Conservation (phyloP, 2,329 filamentous ascomycete species). For the Aspergillus arachidicola region DNA sequence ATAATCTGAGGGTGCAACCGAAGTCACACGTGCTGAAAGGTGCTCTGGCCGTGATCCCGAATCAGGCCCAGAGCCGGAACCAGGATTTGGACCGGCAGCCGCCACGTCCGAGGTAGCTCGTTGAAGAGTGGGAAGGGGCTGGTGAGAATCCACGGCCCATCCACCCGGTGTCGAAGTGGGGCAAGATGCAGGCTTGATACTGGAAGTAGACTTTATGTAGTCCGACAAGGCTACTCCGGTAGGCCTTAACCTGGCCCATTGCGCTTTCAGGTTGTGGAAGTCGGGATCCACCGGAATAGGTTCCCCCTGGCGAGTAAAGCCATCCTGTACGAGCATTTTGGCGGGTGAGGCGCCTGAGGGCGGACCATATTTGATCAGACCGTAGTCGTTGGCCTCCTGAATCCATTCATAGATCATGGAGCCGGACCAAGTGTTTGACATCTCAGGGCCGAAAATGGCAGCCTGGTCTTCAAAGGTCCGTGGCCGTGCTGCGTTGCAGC, state of each 20-base stretch:
- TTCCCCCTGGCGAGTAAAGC: slow-evolving; percentile 70
- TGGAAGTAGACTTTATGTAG: slow-evolving; percentile 66
- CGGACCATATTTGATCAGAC: slow-evolving; percentile 74
- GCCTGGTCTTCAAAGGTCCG: slow-evolving; percentile 63
- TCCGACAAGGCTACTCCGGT: slow-evolving; percentile 66
- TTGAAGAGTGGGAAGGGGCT: slow-evolving; percentile 66
- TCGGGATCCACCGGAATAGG: slow-evolving; percentile 75
- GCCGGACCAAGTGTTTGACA: slow-evolving; percentile 72
- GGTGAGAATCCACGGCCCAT: slow-evolving; percentile 74
- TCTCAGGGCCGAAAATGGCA: slow-evolving; percentile 73
- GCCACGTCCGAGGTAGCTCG: background rate
- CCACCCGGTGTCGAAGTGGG: slow-evolving; percentile 68
- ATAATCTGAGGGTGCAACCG: background rate
- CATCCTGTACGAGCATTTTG: slow-evolving; percentile 62
- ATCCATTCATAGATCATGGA: slow-evolving; percentile 91
- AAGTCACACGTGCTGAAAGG: background rate
- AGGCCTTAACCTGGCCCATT: slow-evolving; percentile 74
- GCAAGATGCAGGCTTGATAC: slow-evolving; percentile 67
- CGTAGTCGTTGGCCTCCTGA: slow-evolving; percentile 79
- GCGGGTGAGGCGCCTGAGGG: slow-evolving; percentile 55
- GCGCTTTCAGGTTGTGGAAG: slow-evolving; percentile 73
- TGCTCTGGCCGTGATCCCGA: background rate
- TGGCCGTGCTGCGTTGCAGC: slow-evolving; percentile 65
- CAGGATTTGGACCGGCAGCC: background rate
- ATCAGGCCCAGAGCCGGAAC: background rate